Conservation (phyloP, 2,329 filamentous ascomycete species). For the Fusarium nodosum region DNA sequence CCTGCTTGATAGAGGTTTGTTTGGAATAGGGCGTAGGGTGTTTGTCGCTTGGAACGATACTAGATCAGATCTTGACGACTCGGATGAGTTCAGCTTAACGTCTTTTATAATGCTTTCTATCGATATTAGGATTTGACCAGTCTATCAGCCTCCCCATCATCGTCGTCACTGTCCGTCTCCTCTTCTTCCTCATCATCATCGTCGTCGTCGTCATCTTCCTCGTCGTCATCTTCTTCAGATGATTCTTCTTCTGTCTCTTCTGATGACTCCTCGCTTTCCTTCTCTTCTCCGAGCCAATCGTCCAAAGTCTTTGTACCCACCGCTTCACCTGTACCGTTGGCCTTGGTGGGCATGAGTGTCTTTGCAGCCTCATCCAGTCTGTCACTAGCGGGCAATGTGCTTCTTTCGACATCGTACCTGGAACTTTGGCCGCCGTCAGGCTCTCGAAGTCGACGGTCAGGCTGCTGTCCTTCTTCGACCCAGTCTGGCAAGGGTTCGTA, state of each 20-base stretch:
- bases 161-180: slow-evolving; percentile 62
- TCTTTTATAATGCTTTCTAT: slow-evolving; percentile 38
- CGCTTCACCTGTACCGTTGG: slow-evolving; percentile 67
- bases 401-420: slow-evolving; percentile 52
- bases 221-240: slow-evolving; percentile 64
- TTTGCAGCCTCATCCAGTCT: slow-evolving; percentile 71
- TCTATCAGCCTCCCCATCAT: slow-evolving; percentile 61
- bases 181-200: slow-evolving; percentile 65
- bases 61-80: slow-evolving; percentile 33
- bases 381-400: slow-evolving; percentile 69
- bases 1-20: neutral
- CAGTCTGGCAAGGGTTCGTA: slow-evolving; percentile 87
- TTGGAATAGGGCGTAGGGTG: slow-evolving; percentile 12
- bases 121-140: slow-evolving; percentile 57
- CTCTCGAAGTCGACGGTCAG: slow-evolving; percentile 79
- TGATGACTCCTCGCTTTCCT: slow-evolving; percentile 68
- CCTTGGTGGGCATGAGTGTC: slow-evolving; percentile 56
- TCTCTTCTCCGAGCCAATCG: slow-evolving; percentile 88
- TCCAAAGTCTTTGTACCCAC: slow-evolving; percentile 83
- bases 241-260: slow-evolving; percentile 65
- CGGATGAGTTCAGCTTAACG: slow-evolving; percentile 13
- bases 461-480: slow-evolving; percentile 85
- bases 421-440: slow-evolving; percentile 58
- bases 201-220: slow-evolving; percentile 63
- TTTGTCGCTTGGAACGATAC: slow-evolving; percentile 2